Percentiles rank a stretch among this genome's conserved stretches.
Evolutionary conservation across 345 rosid genomes (phyloP).

Genomic region (Excoecaria cochinchinensis): DNA sequence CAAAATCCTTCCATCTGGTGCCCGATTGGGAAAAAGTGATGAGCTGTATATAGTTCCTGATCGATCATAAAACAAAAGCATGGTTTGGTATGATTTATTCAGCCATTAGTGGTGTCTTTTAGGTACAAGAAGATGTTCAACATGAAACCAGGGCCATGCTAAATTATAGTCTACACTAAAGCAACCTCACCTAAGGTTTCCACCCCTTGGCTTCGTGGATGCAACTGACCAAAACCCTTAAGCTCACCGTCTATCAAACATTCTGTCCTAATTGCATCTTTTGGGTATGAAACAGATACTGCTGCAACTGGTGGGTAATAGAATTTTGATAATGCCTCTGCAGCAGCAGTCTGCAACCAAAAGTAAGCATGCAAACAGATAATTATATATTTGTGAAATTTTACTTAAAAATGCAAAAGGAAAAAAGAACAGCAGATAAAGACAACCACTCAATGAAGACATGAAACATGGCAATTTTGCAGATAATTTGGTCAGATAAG

Average conservation of each 20-base stretch:
- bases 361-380: conserved; percentile 2
- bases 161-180: conserved; percentile 3
- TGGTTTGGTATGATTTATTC: background rate
- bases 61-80: background rate
- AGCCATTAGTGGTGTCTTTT: background rate
- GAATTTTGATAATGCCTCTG: conserved; percentile 72
- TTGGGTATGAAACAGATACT: conserved; percentile 81
- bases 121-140: conserved; percentile 5
- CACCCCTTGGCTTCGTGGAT: conserved; percentile 96
- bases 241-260: conserved; percentile 81
- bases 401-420: background rate
- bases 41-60: conserved; percentile 94
- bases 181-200: conserved; percentile 80
- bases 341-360: conserved; percentile 59
- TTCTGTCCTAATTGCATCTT: conserved; percentile 77
- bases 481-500: background rate
- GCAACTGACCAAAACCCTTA: conserved; percentile 95
- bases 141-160: background rate
- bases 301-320: conserved; percentile 97
- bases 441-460: background rate
- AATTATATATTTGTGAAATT: background rate
- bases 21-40: conserved; percentile 89
- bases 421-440: background rate
- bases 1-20: conserved; percentile 72
- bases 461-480: background rate